These are phyloP conservation scores for Neurospora discreta DNA, from an alignment of 495 filamentous ascomycete genomes.

Conservation along the genomic window DNA sequence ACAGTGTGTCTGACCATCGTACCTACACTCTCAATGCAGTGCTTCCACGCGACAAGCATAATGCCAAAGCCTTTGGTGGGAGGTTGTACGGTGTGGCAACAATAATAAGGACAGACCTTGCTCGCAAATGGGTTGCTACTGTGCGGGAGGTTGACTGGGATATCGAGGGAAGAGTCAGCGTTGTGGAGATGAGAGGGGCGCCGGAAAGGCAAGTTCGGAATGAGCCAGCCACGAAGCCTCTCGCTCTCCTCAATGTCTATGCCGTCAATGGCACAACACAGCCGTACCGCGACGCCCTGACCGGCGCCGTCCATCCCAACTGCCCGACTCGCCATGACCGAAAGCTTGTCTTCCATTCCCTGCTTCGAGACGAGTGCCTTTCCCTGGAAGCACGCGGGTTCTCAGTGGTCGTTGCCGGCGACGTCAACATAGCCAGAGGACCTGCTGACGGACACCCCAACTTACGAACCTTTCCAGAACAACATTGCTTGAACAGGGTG, in stretches of 20 bases:
- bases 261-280: constrained; percentile 41
- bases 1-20: constrained; percentile 5
- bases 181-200: constrained; percentile 23
- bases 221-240: neutral
- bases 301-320: constrained; percentile 19
- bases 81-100: constrained; percentile 42
- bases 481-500: constrained; percentile 37
- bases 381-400: constrained; percentile 27
- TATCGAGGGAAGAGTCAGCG: constrained; percentile 36
- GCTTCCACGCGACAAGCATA: constrained; percentile 36
- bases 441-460: constrained; percentile 32
- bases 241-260: constrained; percentile 39
- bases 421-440: constrained; percentile 37
- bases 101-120: constrained; percentile 35
- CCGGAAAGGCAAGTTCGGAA: neutral
- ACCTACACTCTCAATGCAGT: constrained; percentile 32
- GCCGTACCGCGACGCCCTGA: constrained; percentile 28
- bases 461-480: constrained; percentile 24
- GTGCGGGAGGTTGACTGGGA: constrained; percentile 36
- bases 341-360: constrained; percentile 36
- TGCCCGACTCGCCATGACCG: constrained; percentile 35
- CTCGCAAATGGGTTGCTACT: neutral
- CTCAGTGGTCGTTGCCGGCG: constrained; percentile 33
- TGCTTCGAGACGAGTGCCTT: constrained; percentile 29
- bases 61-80: constrained; percentile 35